These are phyloP conservation scores for Hortiboletus campestris DNA, from an alignment of 768 basidiomycete genomes.

Conservation along the genomic window DNA sequence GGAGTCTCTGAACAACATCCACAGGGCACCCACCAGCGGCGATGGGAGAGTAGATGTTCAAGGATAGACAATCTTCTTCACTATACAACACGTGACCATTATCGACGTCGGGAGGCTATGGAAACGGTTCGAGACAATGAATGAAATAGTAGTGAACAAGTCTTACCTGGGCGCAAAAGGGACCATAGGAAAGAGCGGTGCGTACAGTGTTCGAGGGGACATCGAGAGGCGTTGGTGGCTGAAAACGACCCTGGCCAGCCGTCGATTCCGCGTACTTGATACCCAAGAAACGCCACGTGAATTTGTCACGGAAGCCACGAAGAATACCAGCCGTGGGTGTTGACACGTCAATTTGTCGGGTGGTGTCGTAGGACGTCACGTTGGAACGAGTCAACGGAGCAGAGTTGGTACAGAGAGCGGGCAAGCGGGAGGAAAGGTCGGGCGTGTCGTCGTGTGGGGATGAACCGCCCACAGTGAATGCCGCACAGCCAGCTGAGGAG, in stretches of 20 bases:
- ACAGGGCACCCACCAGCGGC: neutral
- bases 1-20: conserved; percentile 8
- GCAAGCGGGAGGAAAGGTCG: neutral
- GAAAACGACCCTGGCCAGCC: conserved; percentile 10
- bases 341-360: conserved; percentile 10
- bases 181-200: conserved; percentile 12
- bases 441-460: too few relatives aligned
- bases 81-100: conserved; percentile 6
- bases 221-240: neutral
- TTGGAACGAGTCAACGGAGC: conserved; percentile 20
- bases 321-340: conserved; percentile 18
- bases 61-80: conserved; percentile 20
- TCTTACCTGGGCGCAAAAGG: conserved; percentile 19
- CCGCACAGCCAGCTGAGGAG: neutral
- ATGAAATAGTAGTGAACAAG: neutral
- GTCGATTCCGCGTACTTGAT: too few relatives aligned
- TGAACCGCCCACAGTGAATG: neutral
- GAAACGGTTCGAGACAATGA: neutral
- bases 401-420: conserved; percentile 21
- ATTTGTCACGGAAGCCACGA: too few relatives aligned
- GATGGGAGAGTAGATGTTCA: conserved; percentile 21
- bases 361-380: conserved; percentile 13
- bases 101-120: conserved; percentile 14
- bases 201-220: conserved; percentile 1
- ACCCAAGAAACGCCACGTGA: conserved; percentile 18